Conservation (phyloP, 805 yeast genomes). For the Candida yuanshanica region DNA sequence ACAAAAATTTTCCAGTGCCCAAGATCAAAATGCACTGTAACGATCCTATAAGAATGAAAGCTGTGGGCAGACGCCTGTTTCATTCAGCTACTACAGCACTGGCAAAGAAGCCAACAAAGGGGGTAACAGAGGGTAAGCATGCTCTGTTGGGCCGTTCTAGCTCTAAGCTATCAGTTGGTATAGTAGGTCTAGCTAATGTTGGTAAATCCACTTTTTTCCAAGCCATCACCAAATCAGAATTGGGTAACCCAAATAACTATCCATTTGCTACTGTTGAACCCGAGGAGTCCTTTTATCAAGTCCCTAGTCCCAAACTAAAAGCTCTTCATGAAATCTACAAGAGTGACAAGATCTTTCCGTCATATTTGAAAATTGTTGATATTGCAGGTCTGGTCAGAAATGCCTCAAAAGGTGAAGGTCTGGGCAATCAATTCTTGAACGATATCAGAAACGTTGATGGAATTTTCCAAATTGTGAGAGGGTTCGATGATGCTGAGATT, state of each 20-base stretch:
- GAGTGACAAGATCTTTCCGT: conserved; percentile 60
- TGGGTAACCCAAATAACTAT: conserved; percentile 71
- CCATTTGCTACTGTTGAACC: conserved; percentile 81
- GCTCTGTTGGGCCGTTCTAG: conserved; percentile 24
- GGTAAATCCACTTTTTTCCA: conserved; percentile 81
- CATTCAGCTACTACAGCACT: conserved; percentile 1
- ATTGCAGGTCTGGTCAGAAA: conserved; percentile 81
- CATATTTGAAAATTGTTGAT: conserved; percentile 65
- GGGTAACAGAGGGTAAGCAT: conserved; percentile 4
- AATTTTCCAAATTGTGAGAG: conserved; percentile 72
- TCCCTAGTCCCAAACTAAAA: conserved; percentile 59
- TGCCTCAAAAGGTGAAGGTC: conserved; percentile 79
- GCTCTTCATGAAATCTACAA: conserved; percentile 49
- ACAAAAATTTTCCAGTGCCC: neutral
- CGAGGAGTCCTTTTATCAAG: conserved; percentile 68
- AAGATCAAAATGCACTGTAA: neutral
- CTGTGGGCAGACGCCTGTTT: conserved; percentile 6
- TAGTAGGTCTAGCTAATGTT: conserved; percentile 77
- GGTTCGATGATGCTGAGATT: conserved; percentile 69
- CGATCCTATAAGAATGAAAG: neutral
- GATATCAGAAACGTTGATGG: conserved; percentile 80
- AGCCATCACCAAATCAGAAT: conserved; percentile 67
- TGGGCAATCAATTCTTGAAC: conserved; percentile 75
- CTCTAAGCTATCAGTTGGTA: conserved; percentile 39
- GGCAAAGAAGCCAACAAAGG: conserved; percentile 16